Conservation (phyloP, 2,329 filamentous ascomycete genomes). For the Fusarium pseudocircinatum region DNA sequence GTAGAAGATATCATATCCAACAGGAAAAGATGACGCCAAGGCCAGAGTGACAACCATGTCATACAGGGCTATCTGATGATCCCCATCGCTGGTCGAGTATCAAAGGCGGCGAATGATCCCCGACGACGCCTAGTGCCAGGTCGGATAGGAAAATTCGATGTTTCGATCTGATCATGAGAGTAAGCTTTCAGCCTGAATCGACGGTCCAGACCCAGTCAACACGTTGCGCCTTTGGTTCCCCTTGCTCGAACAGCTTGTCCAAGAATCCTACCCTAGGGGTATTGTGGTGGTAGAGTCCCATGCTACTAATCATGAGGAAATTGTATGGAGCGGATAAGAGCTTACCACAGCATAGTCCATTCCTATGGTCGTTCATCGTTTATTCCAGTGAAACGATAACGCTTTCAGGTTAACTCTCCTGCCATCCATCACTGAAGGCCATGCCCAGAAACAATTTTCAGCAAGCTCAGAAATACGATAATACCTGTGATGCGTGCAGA, state of each 20-base stretch:
- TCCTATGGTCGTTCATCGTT: neutral
- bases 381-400: neutral
- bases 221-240: neutral
- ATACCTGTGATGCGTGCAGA: neutral
- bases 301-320: neutral
- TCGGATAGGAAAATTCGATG: neutral
- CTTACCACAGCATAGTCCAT: neutral
- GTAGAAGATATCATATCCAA: neutral
- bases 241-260: neutral
- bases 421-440: neutral
- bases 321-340: neutral
- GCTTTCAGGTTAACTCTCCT: neutral
- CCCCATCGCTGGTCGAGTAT: neutral
- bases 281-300: neutral
- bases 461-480: neutral
- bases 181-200: neutral
- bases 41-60: conserved; percentile 4
- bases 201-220: neutral
- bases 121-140: neutral
- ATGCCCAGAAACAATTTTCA: neutral
- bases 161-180: neutral
- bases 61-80: conserved; percentile 3
- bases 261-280: neutral
- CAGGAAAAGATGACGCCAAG: conserved; percentile 7
- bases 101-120: neutral